Evolutionary conservation across 345 rosid genomes (phyloP), one percentile per base, ranked within the genome.

Genomic region (sweet orange (Citrus sinensis)): DNA sequence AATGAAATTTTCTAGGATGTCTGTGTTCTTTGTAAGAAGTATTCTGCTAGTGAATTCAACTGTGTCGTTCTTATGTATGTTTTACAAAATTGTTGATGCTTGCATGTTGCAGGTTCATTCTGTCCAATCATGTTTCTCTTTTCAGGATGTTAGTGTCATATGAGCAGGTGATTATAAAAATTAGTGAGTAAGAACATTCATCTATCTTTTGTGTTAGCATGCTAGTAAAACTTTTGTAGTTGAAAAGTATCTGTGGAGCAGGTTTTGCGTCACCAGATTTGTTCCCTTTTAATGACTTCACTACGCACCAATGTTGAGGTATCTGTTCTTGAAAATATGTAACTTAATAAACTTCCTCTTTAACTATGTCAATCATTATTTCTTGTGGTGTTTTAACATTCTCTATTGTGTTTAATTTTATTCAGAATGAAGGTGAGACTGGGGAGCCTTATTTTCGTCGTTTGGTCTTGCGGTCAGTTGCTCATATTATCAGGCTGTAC

Each of bases 371-470:
- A 30, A 32, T 37, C 49, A 24, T 14, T 74, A 55, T 67, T 46
- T 49, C 7, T 11, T 54, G 30, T 39, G 54, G 29, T 58, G 55
- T 34, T 46, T 54, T 19, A 30, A 30, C 63, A 55, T 24, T 71
- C 77, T 80, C 29, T 58, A 46, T 81, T 74, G 60, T 78, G 61
- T 78, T 81, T 74, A 76, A 51, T 83, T 78, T 85, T 65, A 72
- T 82, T 67, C 84, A 95, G 99, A 82, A 87, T 69, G 99, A 96
- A 87, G 99, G 98, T 83, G 99, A 96, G 84, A 85, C 86, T 75
- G 98, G 97, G 73, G 99, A 96, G 87, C 99, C 99, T 75, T 91
- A 94, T 83, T 86, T 92, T 82, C 93, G 98, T 63, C 98, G 99
- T 67, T 85, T 96, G 87, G 98, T 96, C 80, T 87, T 96, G 91